phyloP scores from a whole-genome alignment of 2,329 filamentous ascomycete genomes.

The Xylaria sp. region DNA sequence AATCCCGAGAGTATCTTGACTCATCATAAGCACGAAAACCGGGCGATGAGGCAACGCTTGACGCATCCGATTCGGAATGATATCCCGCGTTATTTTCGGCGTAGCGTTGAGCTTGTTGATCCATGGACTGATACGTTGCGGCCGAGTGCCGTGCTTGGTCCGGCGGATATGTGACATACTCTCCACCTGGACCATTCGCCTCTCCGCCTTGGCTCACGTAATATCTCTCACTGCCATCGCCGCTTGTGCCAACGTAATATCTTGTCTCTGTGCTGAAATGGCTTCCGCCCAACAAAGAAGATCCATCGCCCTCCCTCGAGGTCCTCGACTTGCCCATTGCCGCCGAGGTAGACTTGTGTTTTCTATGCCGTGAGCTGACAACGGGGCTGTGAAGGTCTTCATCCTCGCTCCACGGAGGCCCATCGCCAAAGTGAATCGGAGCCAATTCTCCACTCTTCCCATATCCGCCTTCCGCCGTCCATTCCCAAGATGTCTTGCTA shows the following conservation, averaged over 20 bases:
- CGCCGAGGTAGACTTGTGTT: conserved; percentile 77
- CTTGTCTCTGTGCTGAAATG: conserved; percentile 70
- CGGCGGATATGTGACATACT: conserved; percentile 81
- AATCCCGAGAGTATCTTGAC: conserved; percentile 87
- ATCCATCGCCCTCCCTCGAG: conserved; percentile 53
- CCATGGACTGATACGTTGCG: conserved; percentile 57
- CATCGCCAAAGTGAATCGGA: conserved; percentile 85
- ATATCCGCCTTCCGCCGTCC: conserved; percentile 62
- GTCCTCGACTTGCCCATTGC: conserved; percentile 60
- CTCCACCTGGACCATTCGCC: conserved; percentile 79
- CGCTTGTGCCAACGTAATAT: conserved; percentile 73
- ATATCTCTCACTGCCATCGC: conserved; percentile 78
- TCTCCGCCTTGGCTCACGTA: conserved; percentile 77
- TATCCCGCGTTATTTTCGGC: conserved; percentile 61
- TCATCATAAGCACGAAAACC: conserved; percentile 71
- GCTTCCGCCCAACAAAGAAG: conserved; percentile 58
- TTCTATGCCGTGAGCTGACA: conserved; percentile 84
- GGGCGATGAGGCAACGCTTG: conserved; percentile 68
- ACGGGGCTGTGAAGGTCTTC: conserved; percentile 94
- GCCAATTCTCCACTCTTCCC: conserved; percentile 77
- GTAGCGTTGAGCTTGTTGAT: conserved; percentile 59
- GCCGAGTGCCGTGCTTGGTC: conserved; percentile 69
- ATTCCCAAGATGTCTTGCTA: conserved; percentile 70
- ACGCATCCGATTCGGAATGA: conserved; percentile 66
- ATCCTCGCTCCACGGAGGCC: conserved; percentile 93